Evolutionary conservation across 2,329 filamentous ascomycete species (phyloP).

Genomic region (Calonectria hawksworthii): DNA sequence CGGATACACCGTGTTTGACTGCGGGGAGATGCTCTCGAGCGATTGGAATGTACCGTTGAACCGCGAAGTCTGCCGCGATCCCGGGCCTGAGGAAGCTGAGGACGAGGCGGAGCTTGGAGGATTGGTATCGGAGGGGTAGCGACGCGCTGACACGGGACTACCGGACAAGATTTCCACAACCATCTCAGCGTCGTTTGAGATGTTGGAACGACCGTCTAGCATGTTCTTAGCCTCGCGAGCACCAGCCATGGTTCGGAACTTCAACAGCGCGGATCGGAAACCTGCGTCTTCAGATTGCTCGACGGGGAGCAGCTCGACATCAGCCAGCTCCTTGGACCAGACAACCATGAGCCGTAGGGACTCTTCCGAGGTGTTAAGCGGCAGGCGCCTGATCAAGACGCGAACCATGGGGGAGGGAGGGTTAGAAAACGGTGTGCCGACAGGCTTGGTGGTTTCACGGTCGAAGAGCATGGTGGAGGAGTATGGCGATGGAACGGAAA

Average conservation of each 20-base stretch:
- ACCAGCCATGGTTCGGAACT: conserved; percentile 66
- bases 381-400: conserved; percentile 68
- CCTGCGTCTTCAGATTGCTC: conserved; percentile 65
- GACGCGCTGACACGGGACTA: conserved; percentile 52
- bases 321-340: conserved; percentile 69
- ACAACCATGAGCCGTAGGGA: conserved; percentile 69
- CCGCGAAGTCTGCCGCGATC: conserved; percentile 68
- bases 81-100: conserved; percentile 57
- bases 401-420: conserved; percentile 53
- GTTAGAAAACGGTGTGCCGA: conserved; percentile 56
- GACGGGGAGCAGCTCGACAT: conserved; percentile 64
- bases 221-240: conserved; percentile 70
- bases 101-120: conserved; percentile 42
- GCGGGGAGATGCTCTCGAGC: conserved; percentile 73
- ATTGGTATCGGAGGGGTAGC: conserved; percentile 42
- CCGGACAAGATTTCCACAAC: conserved; percentile 69
- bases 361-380: conserved; percentile 67
- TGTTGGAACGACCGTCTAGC: conserved; percentile 68
- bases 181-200: conserved; percentile 65
- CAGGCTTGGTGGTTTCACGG: conserved; percentile 57
- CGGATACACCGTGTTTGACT: conserved; percentile 66
- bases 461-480: conserved; percentile 53
- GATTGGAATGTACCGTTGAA: conserved; percentile 75
- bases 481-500: conserved; percentile 51
- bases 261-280: conserved; percentile 66